Percentiles rank a stretch among this genome's conserved stretches.
Evolutionary conservation across 768 basidiomycete genomes (phyloP).

Genomic region (Lentinula guzmanii): DNA sequence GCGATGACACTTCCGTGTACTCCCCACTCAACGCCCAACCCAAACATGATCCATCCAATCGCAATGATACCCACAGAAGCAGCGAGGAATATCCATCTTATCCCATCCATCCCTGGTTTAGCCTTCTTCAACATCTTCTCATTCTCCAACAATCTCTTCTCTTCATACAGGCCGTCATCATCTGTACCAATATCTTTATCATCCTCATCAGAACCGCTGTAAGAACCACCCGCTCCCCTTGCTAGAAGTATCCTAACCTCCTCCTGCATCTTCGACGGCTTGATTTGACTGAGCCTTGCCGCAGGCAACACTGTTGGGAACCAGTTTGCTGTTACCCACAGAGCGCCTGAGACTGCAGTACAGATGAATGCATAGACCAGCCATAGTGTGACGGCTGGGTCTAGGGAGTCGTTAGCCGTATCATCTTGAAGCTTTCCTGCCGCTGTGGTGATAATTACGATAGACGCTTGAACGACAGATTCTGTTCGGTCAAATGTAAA

Average conservation of each 20-base stretch:
- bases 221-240: not conserved
- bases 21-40: conserved; percentile 34
- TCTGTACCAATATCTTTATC: not conserved
- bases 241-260: conserved; percentile 23
- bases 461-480: conserved; percentile 34
- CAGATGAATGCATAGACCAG: conserved; percentile 31
- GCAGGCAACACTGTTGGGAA: conserved; percentile 28
- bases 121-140: conserved; percentile 27
- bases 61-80: conserved; percentile 22
- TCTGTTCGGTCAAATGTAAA: conserved; percentile 17
- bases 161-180: not conserved
- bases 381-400: conserved; percentile 31
- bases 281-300: conserved; percentile 29
- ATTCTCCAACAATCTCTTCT: conserved; percentile 13
- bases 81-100: conserved; percentile 16
- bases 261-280: conserved; percentile 19
- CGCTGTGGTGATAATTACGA: conserved; percentile 36
- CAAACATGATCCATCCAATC: conserved; percentile 36
- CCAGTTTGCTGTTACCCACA: conserved; percentile 21
- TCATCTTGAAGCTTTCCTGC: conserved; percentile 34
- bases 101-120: not conserved
- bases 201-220: conserved; percentile 9
- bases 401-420: conserved; percentile 26
- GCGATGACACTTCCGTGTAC: conserved; percentile 28
- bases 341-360: conserved; percentile 25